Base-by-base conservation (phyloP, 2,329 filamentous ascomycete species). In the Arthrobotrys musiformis region DNA sequence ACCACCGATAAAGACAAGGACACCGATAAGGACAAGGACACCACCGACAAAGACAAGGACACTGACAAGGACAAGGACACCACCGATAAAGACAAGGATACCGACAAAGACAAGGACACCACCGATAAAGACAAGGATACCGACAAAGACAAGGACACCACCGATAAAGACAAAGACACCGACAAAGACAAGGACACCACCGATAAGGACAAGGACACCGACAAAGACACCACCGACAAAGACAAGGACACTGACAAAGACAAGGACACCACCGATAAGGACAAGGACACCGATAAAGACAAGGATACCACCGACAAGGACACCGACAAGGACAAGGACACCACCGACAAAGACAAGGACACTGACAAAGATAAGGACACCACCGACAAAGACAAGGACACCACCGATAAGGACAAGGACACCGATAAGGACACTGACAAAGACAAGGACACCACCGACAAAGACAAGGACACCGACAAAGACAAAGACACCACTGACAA, bases 11-110 rank as follows among this genome's bases (percentile, higher is more conserved):
- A 61, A 2, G 35, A 61, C 26, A 22, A 48, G 6, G 30, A 54
- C 9, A 35, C 19, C 33, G 40, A 37, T 1, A 61, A 48, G 8
- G 33, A 42, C 22, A 54, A 40, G 30, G 50, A 48, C n/a, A n/a
- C n/a, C n/a, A n/a, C n/a, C n/a, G 64, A 52, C 50, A 54, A 48
- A 11, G 40, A 28, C 22, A 30, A 30, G 30, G 48, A 35, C 19
- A 48, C 44, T 30, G 42, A 64, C 28, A 33, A 63, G 37, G 22
- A 63, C 9, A 24, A 24, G 17, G 61, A 66, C 15, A 66, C 17
- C 4, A 17, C 19, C 33, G 58, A 22, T 24, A n/a, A 50, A 2
- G 48, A 52, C 13, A 22, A 30, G 4, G 26, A 52, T 3, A 58
- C 52, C 24, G 17, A 58, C 17, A 37, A 44, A 7, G 61, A 50